Evolutionary conservation across 208 protist genomes (phyloP), one percentile per base, ranked within the genome.

Genomic region (Leishmania mexicana): DNA sequence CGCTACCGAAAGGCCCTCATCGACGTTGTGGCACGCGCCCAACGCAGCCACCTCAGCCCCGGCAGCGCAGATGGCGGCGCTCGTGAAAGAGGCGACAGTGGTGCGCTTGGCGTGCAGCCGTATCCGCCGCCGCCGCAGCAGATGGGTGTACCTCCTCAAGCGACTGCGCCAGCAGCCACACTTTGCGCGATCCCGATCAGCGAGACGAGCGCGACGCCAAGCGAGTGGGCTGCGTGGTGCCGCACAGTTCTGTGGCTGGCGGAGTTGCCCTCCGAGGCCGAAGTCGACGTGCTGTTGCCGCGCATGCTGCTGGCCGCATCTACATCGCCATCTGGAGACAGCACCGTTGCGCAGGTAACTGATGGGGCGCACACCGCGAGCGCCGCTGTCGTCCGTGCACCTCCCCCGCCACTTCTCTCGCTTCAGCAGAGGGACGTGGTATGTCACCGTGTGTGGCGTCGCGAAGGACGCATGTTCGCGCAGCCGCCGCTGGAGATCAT

Each of bases 391-490:
- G 51, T 89, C 45, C 8, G 15, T 62, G 49, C 31, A 3, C 10
- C 72, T 15, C 71, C 47, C 45, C 49, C 1, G 28, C 72, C 72
- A 42, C 72, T 85, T 31, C 90, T 97, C 19, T 35, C 90, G 3
- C 81, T 99, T 2, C 87, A 78, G 13, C 88, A 98, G 54, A 82
- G 90, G 24, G 96, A 99, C 81, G 80, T 83, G 2, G 87, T 99
- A 35, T 62, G 83, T 21, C 98, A 99, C 80, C 75, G 81, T 2
- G 90, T 99, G 21, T 96, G 98, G 81, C 95, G 97, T 13, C 96
- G 97, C n/a, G 98, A 99, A 83, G 96, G 94, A 6, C 94, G 94
- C 0, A 95, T 99, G n/a, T 87, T 90, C 13, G 93, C 87, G 8
- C 87, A 80, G 21, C 96, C 74, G 10, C 90, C 88, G 13, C 35